Percentiles rank a stretch among this genome's conserved stretches.
Conservation (phyloP, 805 yeast genomes). For the Jamesozyma hellenica region DNA sequence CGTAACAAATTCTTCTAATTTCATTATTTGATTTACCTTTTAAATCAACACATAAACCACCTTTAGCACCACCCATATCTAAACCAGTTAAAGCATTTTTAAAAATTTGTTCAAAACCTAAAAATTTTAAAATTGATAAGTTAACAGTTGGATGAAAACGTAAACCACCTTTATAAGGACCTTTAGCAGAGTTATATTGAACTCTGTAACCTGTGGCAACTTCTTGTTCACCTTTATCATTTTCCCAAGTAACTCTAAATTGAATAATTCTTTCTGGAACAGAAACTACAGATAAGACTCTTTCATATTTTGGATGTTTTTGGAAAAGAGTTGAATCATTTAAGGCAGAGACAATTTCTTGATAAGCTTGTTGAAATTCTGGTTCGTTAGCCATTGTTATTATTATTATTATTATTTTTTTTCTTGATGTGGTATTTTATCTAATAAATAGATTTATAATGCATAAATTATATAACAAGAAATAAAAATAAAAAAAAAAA, state of each 20-base stretch:
- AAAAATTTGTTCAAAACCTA: slow-evolving; percentile 97
- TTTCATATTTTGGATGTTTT: slow-evolving; percentile 81
- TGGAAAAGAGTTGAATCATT: slow-evolving; percentile 85
- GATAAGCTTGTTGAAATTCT: slow-evolving; percentile 97
- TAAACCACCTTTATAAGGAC: slow-evolving; percentile 98
- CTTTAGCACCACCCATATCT: slow-evolving; percentile 98
- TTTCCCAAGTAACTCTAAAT: slow-evolving; percentile 97
- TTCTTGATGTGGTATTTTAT: not conserved
- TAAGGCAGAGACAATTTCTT: slow-evolving; percentile 81
- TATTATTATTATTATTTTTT: no score
- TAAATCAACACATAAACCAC: slow-evolving; percentile 97
- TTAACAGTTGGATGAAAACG: slow-evolving; percentile 97
- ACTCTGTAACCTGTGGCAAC: slow-evolving; percentile 97
- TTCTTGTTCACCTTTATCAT: slow-evolving; percentile 82
- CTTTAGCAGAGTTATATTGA: slow-evolving; percentile 95
- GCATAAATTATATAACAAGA: no score
- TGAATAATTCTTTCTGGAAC: slow-evolving; percentile 94
- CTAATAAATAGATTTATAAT: no score
- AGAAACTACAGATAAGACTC: slow-evolving; percentile 80
- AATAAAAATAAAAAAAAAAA: no score
- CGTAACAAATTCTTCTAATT: slow-evolving; percentile 92
- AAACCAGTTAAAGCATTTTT: slow-evolving; percentile 96
- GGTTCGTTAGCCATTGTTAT: slow-evolving; percentile 52
- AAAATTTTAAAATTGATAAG: slow-evolving; percentile 86
- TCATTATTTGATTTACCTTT: slow-evolving; percentile 88